phyloP scores from a whole-genome alignment of 2,329 filamentous ascomycete species.

The Tolypocladium inflatum region DNA sequence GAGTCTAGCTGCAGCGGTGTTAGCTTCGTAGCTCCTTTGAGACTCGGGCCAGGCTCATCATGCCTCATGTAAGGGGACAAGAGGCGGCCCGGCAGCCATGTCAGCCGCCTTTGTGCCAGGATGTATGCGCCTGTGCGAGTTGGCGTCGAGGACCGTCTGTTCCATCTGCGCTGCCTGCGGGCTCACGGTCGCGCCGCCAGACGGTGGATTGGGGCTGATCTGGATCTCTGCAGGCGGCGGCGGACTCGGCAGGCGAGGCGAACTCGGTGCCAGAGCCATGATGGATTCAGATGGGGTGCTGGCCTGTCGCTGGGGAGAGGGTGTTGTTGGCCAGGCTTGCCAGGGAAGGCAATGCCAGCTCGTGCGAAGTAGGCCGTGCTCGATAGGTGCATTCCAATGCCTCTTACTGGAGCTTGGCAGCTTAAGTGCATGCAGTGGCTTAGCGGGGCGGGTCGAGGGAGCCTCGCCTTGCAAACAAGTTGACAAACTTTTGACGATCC shows the following conservation, averaged over 20 bases:
- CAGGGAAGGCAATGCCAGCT: neutral
- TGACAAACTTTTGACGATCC: neutral
- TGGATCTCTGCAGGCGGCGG: constrained; percentile 94
- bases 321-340: neutral
- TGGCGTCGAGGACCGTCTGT: constrained; percentile 57
- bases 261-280: constrained; percentile 61
- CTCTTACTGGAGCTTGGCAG: constrained; percentile 4
- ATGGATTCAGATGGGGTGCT: constrained; percentile 8
- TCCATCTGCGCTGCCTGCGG: constrained; percentile 53
- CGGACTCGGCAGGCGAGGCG: constrained; percentile 86
- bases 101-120: constrained; percentile 86
- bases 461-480: neutral
- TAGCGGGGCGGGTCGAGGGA: constrained; percentile 4
- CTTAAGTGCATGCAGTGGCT: constrained; percentile 12
- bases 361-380: constrained; percentile 2
- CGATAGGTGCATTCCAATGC: constrained; percentile 12
- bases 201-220: constrained; percentile 70
- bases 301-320: neutral
- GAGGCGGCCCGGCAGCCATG: constrained; percentile 84
- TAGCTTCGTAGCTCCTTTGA: constrained; percentile 2
- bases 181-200: constrained; percentile 42
- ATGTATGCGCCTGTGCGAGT: constrained; percentile 75
- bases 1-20: constrained; percentile 67
- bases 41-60: constrained; percentile 14
- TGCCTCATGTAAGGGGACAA: constrained; percentile 79